phyloP scores from a whole-genome alignment of 1,284 basidiomycete genomes.

The Cutaneotrichosporon cutaneum region DNA sequence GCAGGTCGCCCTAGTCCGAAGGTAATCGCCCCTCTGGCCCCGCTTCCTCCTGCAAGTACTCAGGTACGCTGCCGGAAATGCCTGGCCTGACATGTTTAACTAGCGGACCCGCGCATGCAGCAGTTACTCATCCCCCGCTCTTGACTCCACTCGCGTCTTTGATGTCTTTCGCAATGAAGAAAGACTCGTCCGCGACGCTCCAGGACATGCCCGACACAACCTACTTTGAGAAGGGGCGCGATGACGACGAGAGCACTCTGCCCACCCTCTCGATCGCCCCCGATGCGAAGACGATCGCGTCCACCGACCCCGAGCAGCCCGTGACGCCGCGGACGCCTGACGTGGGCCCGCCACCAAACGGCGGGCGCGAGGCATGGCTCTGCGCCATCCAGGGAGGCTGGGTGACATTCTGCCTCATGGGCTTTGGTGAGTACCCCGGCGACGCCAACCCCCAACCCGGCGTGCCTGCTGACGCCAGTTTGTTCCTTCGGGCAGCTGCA shows the following conservation, averaged over 20 bases:
- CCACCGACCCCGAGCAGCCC: constrained; percentile 1
- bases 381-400: constrained; percentile 42
- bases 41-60: too few species aligned
- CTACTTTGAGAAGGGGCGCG: not conserved
- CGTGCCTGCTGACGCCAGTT: constrained; percentile 30
- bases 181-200: constrained; percentile 2
- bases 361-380: constrained; percentile 46
- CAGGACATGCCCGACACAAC: not conserved
- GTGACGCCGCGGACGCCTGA: not conserved
- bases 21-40: not conserved
- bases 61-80: not conserved
- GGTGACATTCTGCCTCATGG: constrained; percentile 47
- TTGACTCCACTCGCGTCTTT: not conserved
- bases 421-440: constrained; percentile 43
- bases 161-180: constrained; percentile 3
- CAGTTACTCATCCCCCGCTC: not conserved
- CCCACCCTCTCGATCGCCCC: not conserved
- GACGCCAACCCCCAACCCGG: not conserved
- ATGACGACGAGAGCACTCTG: not conserved
- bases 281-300: not conserved
- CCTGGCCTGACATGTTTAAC: constrained; percentile 2
- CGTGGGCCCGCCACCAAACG: constrained; percentile 47
- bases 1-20: not conserved
- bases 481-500: constrained; percentile 47
- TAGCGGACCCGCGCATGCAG: not conserved